Conservation (phyloP, 1,284 basidiomycete species). For the Flammula alnicola region DNA sequence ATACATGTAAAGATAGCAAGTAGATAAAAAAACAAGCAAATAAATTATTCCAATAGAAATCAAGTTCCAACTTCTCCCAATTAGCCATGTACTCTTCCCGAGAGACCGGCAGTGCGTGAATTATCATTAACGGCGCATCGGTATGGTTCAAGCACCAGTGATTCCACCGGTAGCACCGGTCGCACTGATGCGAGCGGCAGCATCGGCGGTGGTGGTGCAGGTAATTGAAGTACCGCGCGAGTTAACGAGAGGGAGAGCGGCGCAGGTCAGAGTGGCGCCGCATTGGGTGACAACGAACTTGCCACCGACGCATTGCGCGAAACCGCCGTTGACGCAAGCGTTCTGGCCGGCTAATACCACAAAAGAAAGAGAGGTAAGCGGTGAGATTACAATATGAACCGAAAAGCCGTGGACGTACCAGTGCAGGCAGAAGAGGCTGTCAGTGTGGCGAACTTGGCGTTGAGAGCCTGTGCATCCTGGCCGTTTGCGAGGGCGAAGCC, state of each 20-base stretch:
- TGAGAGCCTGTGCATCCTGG: conserved; percentile 44
- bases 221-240: conserved; percentile 57
- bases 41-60: too few species aligned
- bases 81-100: too few species aligned
- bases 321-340: conserved; percentile 48
- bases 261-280: conserved; percentile 45
- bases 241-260: conserved; percentile 65
- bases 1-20: too few species aligned
- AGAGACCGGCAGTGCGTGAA: too few species aligned
- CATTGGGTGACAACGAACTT: conserved; percentile 50
- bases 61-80: too few species aligned
- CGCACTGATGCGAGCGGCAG: conserved; percentile 52
- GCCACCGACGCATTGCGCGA: conserved; percentile 48
- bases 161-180: conserved; percentile 51
- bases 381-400: conserved; percentile 10
- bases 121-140: too few species aligned
- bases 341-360: conserved; percentile 48
- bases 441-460: conserved; percentile 44
- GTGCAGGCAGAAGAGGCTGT: conserved; percentile 40
- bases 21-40: too few species aligned
- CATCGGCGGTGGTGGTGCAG: conserved; percentile 57
- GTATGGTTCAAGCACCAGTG: conserved; percentile 18
- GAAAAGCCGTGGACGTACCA: conserved; percentile 20
- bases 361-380: conserved; percentile 23
- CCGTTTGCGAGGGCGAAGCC: conserved; percentile 44